A percentile compares a stretch with the other conserved stretches of the same genome.
Conservation (phyloP, 805 yeast genomes). For the Candida pseudofarinosa region DNA sequence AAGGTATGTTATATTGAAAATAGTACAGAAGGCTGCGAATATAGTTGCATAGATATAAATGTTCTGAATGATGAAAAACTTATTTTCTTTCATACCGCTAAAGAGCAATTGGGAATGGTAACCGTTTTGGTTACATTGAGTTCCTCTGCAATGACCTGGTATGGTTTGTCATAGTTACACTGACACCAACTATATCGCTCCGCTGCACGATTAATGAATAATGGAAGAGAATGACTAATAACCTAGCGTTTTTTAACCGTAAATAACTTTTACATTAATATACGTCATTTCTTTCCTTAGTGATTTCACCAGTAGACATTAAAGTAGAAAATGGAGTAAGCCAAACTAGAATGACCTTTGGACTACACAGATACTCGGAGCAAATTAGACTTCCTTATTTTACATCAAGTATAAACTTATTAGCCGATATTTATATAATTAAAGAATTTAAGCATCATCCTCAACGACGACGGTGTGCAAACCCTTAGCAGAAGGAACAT, state of each 20-base stretch:
- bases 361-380: not conserved
- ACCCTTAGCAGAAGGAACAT: constrained; percentile 94
- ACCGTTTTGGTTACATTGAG: constrained; percentile 52
- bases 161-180: constrained; percentile 86
- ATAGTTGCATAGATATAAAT: not conserved
- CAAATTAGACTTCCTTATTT: constrained; percentile 13
- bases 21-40: not conserved
- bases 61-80: constrained; percentile 32
- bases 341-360: too few relatives aligned
- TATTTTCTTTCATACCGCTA: constrained; percentile 27
- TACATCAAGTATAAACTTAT: constrained; percentile 11
- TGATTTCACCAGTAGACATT: too few relatives aligned
- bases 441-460: constrained; percentile 49
- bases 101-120: constrained; percentile 35
- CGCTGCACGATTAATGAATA: not conserved
- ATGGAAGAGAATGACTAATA: not conserved
- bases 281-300: too few relatives aligned
- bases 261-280: too few relatives aligned
- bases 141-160: constrained; percentile 56
- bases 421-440: constrained; percentile 6
- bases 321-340: too few relatives aligned
- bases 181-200: constrained; percentile 32
- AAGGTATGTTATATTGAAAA: not conserved
- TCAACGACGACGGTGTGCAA: constrained; percentile 96
- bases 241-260: not conserved